Percentiles rank a stretch among this genome's conserved stretches.
Evolutionary conservation across 305 asterid species (phyloP).

Genomic region (Euphrasia arctica): DNA sequence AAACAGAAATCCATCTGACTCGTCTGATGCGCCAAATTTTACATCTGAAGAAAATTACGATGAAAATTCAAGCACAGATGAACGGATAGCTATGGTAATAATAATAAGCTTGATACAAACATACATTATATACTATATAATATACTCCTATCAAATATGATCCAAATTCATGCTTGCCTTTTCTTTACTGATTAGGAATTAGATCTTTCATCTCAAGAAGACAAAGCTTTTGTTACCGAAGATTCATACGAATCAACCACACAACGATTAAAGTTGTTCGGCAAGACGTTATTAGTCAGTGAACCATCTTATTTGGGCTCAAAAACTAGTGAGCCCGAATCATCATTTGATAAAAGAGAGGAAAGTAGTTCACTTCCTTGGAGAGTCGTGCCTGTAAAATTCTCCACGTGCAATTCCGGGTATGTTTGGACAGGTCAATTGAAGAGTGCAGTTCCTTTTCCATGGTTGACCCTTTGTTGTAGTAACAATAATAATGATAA

Average conservation of each 20-base stretch:
- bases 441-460: slow-evolving; percentile 27
- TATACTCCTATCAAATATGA: not conserved
- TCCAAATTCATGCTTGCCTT: slow-evolving; percentile 14
- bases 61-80: slow-evolving; percentile 44
- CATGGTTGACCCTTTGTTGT: slow-evolving; percentile 39
- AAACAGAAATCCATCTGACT: slow-evolving; percentile 41
- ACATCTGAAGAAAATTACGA: slow-evolving; percentile 31
- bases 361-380: slow-evolving; percentile 26
- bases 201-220: slow-evolving; percentile 30
- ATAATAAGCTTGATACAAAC: not conserved
- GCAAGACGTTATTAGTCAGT: slow-evolving; percentile 63
- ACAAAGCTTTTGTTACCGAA: not conserved
- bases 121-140: not conserved
- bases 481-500: not conserved
- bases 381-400: slow-evolving; percentile 30
- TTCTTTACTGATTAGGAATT: slow-evolving; percentile 27
- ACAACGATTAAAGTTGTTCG: slow-evolving; percentile 68
- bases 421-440: not conserved
- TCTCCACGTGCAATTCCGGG: slow-evolving; percentile 12
- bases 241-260: slow-evolving; percentile 30
- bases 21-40: slow-evolving; percentile 40
- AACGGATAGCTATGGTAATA: slow-evolving; percentile 41
- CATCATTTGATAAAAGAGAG: slow-evolving; percentile 5
- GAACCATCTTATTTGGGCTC: slow-evolving; percentile 24
- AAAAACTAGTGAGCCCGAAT: slow-evolving; percentile 19